phyloP scores from a whole-genome alignment of 2,329 filamentous ascomycete genomes.

The Ophiostoma fasciatum region DNA sequence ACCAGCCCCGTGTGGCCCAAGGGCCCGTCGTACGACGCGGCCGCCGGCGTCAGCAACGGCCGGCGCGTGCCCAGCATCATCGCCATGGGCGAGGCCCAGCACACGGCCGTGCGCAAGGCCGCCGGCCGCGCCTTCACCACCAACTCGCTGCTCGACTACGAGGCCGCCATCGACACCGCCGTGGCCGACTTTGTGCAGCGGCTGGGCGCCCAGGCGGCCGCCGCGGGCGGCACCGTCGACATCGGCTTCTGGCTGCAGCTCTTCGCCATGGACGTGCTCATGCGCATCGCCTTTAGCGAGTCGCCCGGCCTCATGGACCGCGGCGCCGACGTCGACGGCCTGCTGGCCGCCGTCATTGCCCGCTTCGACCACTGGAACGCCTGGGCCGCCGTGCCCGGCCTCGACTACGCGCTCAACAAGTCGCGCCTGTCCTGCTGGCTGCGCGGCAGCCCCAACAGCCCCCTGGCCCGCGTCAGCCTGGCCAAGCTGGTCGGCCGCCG shows the following conservation, averaged over 20 bases:
- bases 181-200: neutral
- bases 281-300: constrained; percentile 2
- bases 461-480: neutral
- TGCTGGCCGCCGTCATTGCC: constrained; percentile 5
- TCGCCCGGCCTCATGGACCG: constrained; percentile 3
- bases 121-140: constrained; percentile 1
- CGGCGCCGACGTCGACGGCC: constrained; percentile 11
- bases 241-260: neutral
- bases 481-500: neutral
- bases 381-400: constrained; percentile 1
- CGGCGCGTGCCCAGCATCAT: neutral
- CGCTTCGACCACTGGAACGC: constrained; percentile 5
- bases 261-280: constrained; percentile 2
- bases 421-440: neutral
- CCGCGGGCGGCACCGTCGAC: neutral
- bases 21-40: constrained; percentile 1
- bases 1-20: constrained; percentile 1
- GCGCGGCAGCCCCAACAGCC: neutral
- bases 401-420: constrained; percentile 3
- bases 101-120: neutral
- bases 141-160: constrained; percentile 2
- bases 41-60: neutral
- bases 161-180: neutral
- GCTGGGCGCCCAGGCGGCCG: neutral
- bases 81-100: constrained; percentile 1